Base-by-base conservation (phyloP, 2,329 filamentous ascomycete species). In the Fusarium phyllophilum region DNA sequence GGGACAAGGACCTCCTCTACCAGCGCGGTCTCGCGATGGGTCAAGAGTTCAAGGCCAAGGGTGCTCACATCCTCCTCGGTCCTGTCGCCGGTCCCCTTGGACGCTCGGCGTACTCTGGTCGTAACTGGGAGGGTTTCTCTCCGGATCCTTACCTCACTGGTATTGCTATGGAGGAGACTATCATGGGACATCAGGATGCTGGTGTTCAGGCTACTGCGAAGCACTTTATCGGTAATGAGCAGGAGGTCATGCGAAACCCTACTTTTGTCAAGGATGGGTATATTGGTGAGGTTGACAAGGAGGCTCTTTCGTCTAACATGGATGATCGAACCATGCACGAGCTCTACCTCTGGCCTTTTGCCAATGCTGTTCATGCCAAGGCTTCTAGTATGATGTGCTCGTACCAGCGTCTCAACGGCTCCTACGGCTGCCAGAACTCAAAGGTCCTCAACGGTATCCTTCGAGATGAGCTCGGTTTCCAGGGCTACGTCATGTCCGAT, bases 371-470 rank as follows among this genome's bases (percentile, higher is more conserved):
- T 54, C 77, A 76, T 49, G 80, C 81, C 17, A 76, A 79, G 44
- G 79, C 78, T n/a, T 73, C 81, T 8, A 78, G 77, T 33, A 72
- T 90, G 70, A 92, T 92, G 90, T 90, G 90, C 81, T 89, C 90
- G 0, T 94, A 94, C 85, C 90, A 94, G 78, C 92, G 93, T 77
- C 81, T 95, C 82, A 97, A 97, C 84, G 94, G 94, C 81, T 94
- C 90, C 17, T 94, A 94, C 76, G 88, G 83, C n/a, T 96, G 94
- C 82, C 92, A 96, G 78, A 96, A 96, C 84, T 92, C 91, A 39
- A 91, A 93, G 78, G 82, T 92, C 12, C 83, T 94, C 73, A 96
- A 96, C 79, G 90, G 91, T 31, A 83, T 96, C 6, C 84, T 96
- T 70, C 96, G 96, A 83, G 88, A 89, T 33, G 93, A 96, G 82